These are phyloP conservation scores for Kluyveromyces wickerhamii DNA, from an alignment of 805 yeast genomes.

Conservation along the genomic window DNA sequence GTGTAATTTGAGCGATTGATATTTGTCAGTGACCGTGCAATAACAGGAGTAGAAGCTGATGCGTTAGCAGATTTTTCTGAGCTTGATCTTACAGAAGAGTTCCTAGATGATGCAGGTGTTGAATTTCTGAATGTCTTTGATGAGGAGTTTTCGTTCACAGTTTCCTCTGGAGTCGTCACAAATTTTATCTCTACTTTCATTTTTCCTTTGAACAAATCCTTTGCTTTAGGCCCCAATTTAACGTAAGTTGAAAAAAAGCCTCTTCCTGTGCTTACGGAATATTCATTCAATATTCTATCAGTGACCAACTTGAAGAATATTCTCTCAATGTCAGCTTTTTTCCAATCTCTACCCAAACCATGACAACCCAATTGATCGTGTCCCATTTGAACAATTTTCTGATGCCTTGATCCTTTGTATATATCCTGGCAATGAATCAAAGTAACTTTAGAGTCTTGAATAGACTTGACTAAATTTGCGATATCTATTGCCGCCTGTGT, in stretches of 20 bases:
- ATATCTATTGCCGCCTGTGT: slow-evolving; percentile 56
- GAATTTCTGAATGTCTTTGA: neutral
- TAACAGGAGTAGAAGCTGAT: slow-evolving; percentile 9
- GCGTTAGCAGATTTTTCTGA: neutral
- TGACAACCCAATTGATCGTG: slow-evolving; percentile 54
- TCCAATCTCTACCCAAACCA: slow-evolving; percentile 60
- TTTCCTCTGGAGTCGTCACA: slow-evolving; percentile 24
- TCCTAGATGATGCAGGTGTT: slow-evolving; percentile 8
- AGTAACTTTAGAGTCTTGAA: slow-evolving; percentile 60
- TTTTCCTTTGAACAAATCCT: slow-evolving; percentile 36
- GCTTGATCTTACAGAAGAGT: slow-evolving; percentile 2
- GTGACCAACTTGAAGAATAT: slow-evolving; percentile 71
- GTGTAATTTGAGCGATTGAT: neutral
- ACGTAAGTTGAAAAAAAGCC: slow-evolving; percentile 80
- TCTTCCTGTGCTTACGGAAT: slow-evolving; percentile 59
- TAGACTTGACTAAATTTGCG: slow-evolving; percentile 45
- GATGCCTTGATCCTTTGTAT: slow-evolving; percentile 60
- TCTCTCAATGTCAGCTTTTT: slow-evolving; percentile 70
- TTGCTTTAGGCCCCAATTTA: slow-evolving; percentile 50
- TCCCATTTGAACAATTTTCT: slow-evolving; percentile 55
- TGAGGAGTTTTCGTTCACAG: slow-evolving; percentile 9
- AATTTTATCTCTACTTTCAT: slow-evolving; percentile 47
- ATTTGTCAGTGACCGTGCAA: neutral
- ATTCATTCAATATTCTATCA: slow-evolving; percentile 59
- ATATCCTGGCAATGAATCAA: slow-evolving; percentile 75